Base-by-base conservation (phyloP, 352 stramenopile genomes). In the Blastocystis sp. region DNA sequence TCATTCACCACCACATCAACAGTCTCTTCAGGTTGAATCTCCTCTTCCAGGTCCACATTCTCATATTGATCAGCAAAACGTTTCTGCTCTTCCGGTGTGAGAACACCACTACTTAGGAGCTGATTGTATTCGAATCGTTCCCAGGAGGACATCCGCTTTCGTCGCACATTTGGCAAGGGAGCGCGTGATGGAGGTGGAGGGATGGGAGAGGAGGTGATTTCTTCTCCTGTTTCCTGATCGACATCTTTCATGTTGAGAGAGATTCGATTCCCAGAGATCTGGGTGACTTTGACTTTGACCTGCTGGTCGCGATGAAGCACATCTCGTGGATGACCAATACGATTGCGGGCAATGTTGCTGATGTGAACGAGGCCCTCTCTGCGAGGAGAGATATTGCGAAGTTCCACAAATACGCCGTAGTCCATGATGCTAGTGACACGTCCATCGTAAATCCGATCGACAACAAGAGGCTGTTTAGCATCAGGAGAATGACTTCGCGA, bases 51-150 rank as follows among this genome's bases (percentile, higher is more conserved):
- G 0, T 94, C 94, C 66, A 94, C 93, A 75, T 98, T 95, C 54
- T 95, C 91, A 90, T 99, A 87, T 32, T 78, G 39, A 21, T 46
- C 42, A 21, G 80, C 12, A n/a, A 74, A 51, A 1, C 32, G 46
- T 12, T 61, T 77, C 42, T 98, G 98, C 88, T 98, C 94, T 88
- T 98, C 95, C 6, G 98, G 92, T 0, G 93, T 95, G n/a, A 99
- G 91, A 12, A 98, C 96, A 52, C 97, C 97, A 14, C 94, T 97
- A 83, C 95, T 95, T 88, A 98, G 98, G 1, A 99, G 91, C 90
- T 99, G 96, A 58, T 95, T 92, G 0, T 95, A 95, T 89, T 98
- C 96, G 91, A 95, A 99, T 16, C 96, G 92, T 89, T 99, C 96
- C 0, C 95, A 94, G 42, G 95, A 97, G 27, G 94, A 97, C 89